Conservation (phyloP, 139 green algal species). For the Eudorina sp. region DNA sequence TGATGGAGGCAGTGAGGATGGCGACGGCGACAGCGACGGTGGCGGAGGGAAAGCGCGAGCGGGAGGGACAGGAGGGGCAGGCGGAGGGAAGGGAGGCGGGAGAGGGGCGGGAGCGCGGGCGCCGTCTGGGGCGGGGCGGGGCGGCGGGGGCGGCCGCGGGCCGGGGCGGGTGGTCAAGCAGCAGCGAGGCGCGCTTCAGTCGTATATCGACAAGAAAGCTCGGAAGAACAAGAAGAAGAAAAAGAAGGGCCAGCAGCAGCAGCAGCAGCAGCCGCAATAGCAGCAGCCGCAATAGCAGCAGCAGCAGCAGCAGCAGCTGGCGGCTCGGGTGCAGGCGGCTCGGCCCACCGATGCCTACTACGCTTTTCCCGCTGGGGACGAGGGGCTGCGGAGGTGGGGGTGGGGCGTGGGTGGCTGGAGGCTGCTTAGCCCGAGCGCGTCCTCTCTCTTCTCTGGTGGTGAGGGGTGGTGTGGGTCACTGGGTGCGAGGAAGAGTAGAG, state of each 20-base stretch:
- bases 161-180: neutral
- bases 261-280: too few relatives aligned
- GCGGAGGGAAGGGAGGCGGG: neutral
- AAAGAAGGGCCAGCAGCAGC: neutral
- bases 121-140: neutral
- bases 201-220: slow-evolving; percentile 38
- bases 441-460: too few relatives aligned
- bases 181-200: slow-evolving; percentile 14
- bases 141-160: neutral
- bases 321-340: too few relatives aligned
- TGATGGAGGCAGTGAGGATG: neutral
- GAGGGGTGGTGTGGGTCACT: too few relatives aligned
- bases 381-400: too few relatives aligned
- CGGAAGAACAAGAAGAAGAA: slow-evolving; percentile 29
- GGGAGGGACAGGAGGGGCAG: neutral
- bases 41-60: neutral
- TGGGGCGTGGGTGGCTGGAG: too few relatives aligned
- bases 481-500: too few relatives aligned
- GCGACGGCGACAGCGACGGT: neutral
- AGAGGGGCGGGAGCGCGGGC: neutral
- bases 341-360: too few relatives aligned
- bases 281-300: too few relatives aligned
- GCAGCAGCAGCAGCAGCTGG: too few relatives aligned
- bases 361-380: too few relatives aligned
- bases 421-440: too few relatives aligned